These are phyloP conservation scores for Botrytis pseudocinerea DNA, from an alignment of 2,329 filamentous ascomycete genomes.

Conservation along the genomic window DNA sequence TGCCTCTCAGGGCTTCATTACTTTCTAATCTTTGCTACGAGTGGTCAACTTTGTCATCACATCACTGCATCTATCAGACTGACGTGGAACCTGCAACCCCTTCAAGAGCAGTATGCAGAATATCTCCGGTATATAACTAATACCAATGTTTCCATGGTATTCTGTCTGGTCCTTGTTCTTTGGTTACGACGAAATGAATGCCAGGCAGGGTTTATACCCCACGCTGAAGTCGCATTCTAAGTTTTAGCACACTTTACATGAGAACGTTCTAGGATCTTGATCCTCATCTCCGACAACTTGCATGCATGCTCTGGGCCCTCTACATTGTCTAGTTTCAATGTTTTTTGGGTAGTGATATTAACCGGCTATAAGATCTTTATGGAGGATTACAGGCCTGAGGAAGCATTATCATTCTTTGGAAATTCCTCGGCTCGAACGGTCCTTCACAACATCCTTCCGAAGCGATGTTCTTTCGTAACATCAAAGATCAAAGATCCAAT, in stretches of 20 bases:
- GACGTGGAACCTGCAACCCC: not conserved
- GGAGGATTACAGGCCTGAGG: not conserved
- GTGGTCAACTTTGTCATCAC: not conserved
- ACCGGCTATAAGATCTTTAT: not conserved
- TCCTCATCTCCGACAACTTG: slow-evolving; percentile 10
- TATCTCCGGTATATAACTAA: not conserved
- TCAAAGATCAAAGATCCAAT: not conserved
- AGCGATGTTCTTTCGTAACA: not conserved
- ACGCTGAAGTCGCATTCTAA: not conserved
- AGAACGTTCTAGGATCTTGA: slow-evolving; percentile 4
- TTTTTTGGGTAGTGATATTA: not conserved
- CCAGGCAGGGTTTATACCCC: not conserved
- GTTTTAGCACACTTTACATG: not conserved
- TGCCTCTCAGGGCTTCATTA: not conserved
- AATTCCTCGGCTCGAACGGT: not conserved
- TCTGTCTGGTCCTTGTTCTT: not conserved
- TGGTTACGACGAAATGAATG: not conserved
- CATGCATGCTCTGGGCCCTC: not conserved
- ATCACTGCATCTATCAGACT: slow-evolving; percentile 6
- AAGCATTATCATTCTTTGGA: not conserved
- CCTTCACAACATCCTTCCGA: not conserved
- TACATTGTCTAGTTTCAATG: not conserved
- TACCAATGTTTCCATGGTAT: not conserved
- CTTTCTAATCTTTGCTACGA: not conserved
- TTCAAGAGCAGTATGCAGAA: not conserved